phyloP scores from a whole-genome alignment of 768 basidiomycete species.

The Suillus bovinus region DNA sequence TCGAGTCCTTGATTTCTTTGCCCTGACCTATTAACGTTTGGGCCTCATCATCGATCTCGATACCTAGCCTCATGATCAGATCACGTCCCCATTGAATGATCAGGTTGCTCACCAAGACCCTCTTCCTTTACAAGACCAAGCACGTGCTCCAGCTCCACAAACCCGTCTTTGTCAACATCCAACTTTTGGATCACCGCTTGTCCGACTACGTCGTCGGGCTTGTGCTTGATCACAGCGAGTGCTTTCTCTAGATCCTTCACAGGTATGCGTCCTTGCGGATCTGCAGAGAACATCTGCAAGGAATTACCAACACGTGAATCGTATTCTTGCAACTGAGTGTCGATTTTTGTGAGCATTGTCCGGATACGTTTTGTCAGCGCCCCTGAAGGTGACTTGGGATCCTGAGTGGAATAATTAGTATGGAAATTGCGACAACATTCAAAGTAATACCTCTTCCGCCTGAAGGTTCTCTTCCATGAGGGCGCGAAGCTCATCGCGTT shows the following conservation, averaged over 20 bases:
- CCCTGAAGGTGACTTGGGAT: conserved; percentile 77
- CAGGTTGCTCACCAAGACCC: conserved; percentile 60
- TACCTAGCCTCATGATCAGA: conserved; percentile 46
- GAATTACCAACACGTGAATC: conserved; percentile 85
- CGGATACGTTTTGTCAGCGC: conserved; percentile 96
- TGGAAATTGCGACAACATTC: conserved; percentile 1
- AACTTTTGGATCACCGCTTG: conserved; percentile 88
- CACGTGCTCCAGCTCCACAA: conserved; percentile 94
- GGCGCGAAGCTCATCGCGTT: conserved; percentile 85
- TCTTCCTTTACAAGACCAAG: conserved; percentile 86
- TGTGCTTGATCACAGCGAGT: conserved; percentile 90
- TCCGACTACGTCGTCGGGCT: conserved; percentile 86
- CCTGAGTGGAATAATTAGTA: conserved; percentile 38
- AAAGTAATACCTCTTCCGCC: conserved; percentile 69
- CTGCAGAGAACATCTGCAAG: conserved; percentile 83
- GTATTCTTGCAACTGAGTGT: conserved; percentile 88
- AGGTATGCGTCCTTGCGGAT: conserved; percentile 86
- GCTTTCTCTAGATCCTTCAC: conserved; percentile 89
- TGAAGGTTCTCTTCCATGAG: conserved; percentile 95
- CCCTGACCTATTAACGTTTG: conserved; percentile 83
- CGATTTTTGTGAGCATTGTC: conserved; percentile 94
- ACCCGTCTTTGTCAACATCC: conserved; percentile 95
- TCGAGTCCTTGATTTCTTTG: conserved; percentile 73
- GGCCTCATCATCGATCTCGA: conserved; percentile 83
- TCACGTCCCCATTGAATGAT: conserved; percentile 5